These are phyloP conservation scores for Mucor saturninus DNA, from an alignment of 371 early-diverging fungal genomes.

Conservation along the genomic window DNA sequence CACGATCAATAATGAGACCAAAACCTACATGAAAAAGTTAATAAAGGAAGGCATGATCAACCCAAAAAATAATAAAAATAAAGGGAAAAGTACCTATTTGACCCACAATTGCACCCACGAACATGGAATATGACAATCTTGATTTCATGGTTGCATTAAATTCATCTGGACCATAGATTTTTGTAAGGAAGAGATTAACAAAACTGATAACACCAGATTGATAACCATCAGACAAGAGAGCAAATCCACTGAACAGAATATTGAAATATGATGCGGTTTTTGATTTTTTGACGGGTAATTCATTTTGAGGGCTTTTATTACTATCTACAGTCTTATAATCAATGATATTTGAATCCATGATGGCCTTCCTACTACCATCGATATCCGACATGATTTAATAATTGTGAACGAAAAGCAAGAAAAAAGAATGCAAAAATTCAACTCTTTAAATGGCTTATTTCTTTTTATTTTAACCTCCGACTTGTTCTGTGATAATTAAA, in stretches of 20 bases:
- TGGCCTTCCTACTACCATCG: not conserved
- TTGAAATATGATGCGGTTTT: constrained; percentile 42
- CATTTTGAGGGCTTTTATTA: not conserved
- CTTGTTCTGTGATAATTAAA: too few species aligned
- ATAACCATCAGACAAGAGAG: constrained; percentile 49
- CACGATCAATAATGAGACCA: constrained; percentile 43
- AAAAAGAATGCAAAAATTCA: not conserved
- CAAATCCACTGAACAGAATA: constrained; percentile 48
- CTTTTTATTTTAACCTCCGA: too few species aligned
- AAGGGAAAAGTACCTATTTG: constrained; percentile 23
- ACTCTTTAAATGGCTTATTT: not conserved
- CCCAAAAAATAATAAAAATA: not conserved
- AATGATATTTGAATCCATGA: not conserved
- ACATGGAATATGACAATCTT: constrained; percentile 41
- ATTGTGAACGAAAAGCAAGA: not conserved
- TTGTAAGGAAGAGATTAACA: constrained; percentile 36
- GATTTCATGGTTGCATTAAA: constrained; percentile 35
- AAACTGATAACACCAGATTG: constrained; percentile 50
- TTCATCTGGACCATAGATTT: constrained; percentile 41
- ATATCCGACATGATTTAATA: not conserved
- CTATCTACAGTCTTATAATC: not conserved
- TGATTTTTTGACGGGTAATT: constrained; percentile 7
- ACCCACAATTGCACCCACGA: constrained; percentile 50
- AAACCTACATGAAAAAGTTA: constrained; percentile 17
- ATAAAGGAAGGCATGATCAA: too few species aligned